Conservation (phyloP, 305 asterid genomes). For the Fraxinus latifolia region DNA sequence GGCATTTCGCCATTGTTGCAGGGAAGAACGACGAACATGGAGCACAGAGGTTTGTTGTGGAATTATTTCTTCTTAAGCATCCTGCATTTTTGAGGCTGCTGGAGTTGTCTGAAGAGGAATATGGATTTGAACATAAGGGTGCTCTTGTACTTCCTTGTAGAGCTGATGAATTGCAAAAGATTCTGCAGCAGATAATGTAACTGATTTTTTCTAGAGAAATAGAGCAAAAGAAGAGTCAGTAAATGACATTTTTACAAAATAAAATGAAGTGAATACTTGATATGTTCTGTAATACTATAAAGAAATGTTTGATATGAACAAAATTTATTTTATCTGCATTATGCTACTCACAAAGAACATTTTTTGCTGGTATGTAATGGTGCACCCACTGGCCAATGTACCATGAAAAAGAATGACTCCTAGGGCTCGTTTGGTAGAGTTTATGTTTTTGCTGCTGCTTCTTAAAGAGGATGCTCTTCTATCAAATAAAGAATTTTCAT, state of each 20-base stretch:
- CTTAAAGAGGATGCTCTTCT: no score
- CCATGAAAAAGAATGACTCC: no score
- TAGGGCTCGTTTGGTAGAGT: no score
- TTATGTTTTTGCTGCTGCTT: no score
- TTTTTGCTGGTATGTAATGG: not conserved
- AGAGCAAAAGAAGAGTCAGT: not conserved
- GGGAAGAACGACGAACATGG: conserved; percentile 36
- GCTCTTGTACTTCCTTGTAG: conserved; percentile 52
- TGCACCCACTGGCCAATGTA: no score
- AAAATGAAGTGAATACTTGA: not conserved
- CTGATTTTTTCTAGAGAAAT: not conserved
- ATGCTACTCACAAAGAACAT: not conserved
- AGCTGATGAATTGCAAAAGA: conserved; percentile 40
- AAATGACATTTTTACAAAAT: not conserved
- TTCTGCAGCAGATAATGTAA: conserved; percentile 26
- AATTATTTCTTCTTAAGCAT: conserved; percentile 38
- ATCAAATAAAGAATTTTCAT: no score
- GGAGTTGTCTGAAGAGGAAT: conserved; percentile 55
- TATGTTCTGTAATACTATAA: not conserved
- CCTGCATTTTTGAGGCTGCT: conserved; percentile 53
- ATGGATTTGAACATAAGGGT: conserved; percentile 48
- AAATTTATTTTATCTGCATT: not conserved
- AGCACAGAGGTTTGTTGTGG: conserved; percentile 51
- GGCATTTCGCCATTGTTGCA: conserved; percentile 54
- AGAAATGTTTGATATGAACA: not conserved